Percentiles rank a stretch among this genome's conserved stretches.
Conservation (phyloP, 2,329 filamentous ascomycete genomes). For the Xylariaceae sp. region DNA sequence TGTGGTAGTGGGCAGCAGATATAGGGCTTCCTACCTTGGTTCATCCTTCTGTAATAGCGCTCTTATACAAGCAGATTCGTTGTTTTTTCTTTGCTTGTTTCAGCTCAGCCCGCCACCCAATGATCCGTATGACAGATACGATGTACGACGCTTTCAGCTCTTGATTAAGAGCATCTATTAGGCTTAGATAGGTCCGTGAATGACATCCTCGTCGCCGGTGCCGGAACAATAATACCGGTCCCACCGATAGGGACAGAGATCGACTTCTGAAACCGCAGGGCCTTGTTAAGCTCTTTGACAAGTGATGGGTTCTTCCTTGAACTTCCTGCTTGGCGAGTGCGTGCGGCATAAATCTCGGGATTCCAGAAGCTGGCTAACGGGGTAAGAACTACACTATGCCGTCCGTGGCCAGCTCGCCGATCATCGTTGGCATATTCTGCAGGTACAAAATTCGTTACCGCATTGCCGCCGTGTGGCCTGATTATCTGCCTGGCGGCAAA, state of each 20-base stretch:
- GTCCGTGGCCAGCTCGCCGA: slow-evolving; percentile 21
- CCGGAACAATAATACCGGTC: slow-evolving; percentile 31
- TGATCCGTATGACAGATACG: neutral
- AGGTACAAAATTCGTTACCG: neutral
- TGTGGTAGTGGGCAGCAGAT: slow-evolving; percentile 9
- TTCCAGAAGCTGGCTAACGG: slow-evolving; percentile 33
- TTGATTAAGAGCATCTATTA: neutral
- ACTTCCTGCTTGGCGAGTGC: slow-evolving; percentile 25
- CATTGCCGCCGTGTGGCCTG: slow-evolving; percentile 9
- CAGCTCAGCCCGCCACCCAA: neutral
- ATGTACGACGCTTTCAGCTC: neutral
- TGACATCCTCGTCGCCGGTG: slow-evolving; percentile 19
- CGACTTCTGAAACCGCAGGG: slow-evolving; percentile 35
- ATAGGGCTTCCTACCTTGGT: slow-evolving; percentile 12
- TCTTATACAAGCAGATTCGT: slow-evolving; percentile 7
- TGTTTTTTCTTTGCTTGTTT: slow-evolving; percentile 9
- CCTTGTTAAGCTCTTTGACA: slow-evolving; percentile 26
- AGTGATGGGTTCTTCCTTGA: slow-evolving; percentile 14
- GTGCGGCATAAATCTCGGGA: slow-evolving; percentile 31
- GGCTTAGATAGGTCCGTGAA: slow-evolving; percentile 21
- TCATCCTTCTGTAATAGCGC: slow-evolving; percentile 4
- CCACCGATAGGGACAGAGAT: slow-evolving; percentile 32
- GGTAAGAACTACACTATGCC: slow-evolving; percentile 21
- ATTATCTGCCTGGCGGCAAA: slow-evolving; percentile 10
- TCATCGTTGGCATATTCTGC: slow-evolving; percentile 13